Base-by-base conservation (phyloP, 148 eudicot species). In the Selenicereus undatus region DNA sequence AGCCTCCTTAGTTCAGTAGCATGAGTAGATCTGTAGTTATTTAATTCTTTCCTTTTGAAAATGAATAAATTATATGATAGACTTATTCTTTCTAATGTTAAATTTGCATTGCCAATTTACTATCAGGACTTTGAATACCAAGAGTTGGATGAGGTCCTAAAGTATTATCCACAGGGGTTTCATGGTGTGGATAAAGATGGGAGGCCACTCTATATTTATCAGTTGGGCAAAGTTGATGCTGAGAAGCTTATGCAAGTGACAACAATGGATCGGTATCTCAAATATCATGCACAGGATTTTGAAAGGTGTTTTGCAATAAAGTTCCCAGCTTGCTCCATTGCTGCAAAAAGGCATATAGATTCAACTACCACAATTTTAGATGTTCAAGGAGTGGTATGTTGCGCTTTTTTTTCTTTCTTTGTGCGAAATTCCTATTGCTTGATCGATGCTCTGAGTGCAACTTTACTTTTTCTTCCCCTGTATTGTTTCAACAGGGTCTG, bases 181-280 rank as follows among this genome's bases (percentile, higher is more conserved):
- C 98, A 94, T 83, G 97, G 98, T 16, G 90, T 93, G 21, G 98
- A 95, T 78, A 95, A 91, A 82, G 95, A 91, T 29, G 98, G 98
- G 81, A 89, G 97, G 81, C 98, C 98, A 4, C 26, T 95, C 82
- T 95, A 93, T 82, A 90, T 95, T 50, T 93, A 95, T 85, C 89
- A 85, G 82, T 80, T 95, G 73, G 98, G 98, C 73, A 83, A 93
- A 84, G 91, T 91, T 84, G 93, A 95, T 79, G 83, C 94, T 29
- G 85, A 79, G 71, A 93, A 90, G 78, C 96, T 95, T 69, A 77
- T 91, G 94, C 89, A 90, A 85, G 94, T 91, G 29, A 95, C 98
- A 48, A 88, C 91, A 14, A 78, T 93, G 89, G 97, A 95, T 32
- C 88, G 98, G 20, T 91, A 87, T 81, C 81, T 95, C 35, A 90